Conservation (phyloP, 2,329 filamentous ascomycete species). For the Cladosporium sp. region DNA sequence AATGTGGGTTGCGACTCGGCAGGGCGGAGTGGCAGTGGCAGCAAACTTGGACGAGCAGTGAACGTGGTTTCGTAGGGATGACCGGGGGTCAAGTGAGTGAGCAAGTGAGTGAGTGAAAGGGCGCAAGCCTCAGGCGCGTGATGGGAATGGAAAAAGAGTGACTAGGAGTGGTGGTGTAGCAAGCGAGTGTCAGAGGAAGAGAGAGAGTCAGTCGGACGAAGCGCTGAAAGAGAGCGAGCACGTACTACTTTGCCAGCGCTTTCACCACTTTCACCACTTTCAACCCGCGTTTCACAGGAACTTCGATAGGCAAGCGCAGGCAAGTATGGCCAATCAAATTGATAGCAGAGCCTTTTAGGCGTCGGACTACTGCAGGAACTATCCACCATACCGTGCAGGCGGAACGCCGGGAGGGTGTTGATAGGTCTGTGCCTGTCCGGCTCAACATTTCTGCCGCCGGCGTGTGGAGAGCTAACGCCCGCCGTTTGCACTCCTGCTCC, state of each 20-base stretch:
- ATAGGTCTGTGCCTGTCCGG: conserved; percentile 2
- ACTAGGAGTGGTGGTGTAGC: conserved; percentile 12
- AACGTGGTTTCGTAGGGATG: background rate
- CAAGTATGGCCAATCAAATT: too few species aligned
- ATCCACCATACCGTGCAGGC: background rate
- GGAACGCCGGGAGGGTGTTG: background rate
- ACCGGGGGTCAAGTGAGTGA: conserved; percentile 7
- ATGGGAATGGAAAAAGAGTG: conserved; percentile 15
- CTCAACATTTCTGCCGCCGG: conserved; percentile 6
- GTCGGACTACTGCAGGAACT: background rate
- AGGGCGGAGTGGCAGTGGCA: conserved; percentile 3
- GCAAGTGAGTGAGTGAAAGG: conserved; percentile 5
- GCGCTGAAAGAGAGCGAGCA: background rate
- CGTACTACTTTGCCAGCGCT: too few species aligned
- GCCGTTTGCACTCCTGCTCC: too few species aligned
- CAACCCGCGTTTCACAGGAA: too few species aligned
- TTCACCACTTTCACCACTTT: too few species aligned
- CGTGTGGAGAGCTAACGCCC: conserved; percentile 1
- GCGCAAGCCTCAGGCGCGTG: conserved; percentile 16
- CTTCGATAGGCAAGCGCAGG: too few species aligned
- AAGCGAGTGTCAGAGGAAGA: conserved; percentile 11
- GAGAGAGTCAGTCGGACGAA: background rate
- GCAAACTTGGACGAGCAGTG: background rate
- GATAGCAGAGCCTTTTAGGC: too few species aligned
- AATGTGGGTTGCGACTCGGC: conserved; percentile 2